Base-by-base conservation (phyloP, 495 filamentous ascomycete genomes). In the Penicillium samsonianum region DNA sequence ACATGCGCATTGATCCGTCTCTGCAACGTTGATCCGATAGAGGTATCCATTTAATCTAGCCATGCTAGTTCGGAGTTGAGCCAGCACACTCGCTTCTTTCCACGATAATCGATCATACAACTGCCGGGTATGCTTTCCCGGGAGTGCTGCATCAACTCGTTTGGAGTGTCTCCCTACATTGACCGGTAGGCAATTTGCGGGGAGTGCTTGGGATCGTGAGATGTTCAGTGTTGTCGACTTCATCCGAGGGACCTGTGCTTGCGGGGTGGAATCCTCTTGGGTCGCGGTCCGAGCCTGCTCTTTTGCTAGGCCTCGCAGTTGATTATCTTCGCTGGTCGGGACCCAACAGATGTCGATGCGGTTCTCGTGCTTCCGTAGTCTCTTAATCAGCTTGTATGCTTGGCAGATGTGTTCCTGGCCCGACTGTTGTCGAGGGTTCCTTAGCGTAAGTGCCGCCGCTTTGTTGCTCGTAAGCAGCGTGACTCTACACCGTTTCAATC, bases 281-380 rank as follows among this genome's bases (percentile, higher is more conserved):
- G 57, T 65, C 33, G 54, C 54, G 26, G 47, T 46, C 25, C 65
- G 63, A 37, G 62, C 62, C 54, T 68, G 59, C 50, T 63, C 57
- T 57, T 67, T 68, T 14, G 62, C 62, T 44, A 68, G 62, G 23
- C 65, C 60, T 40, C 65, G 43, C 38, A 68, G 60, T 51, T 61
- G 59, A 31, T 65, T 59, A n/a, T 68, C 46, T 33, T 57, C 35
- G 41, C 46, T 61, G 14, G 50, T 60, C 4, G 59, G 59, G 59
- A 65, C 28, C 56, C 38, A 65, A 20, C 0, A 53, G 35, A 65
- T 55, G n/a, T 42, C 47, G 43, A 68, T 59, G n/a, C 40, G 33
- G 45, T 63, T 68, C 51, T 60, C 50, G 14, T 63, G 41, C 59
- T 57, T 65, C 55, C 23, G 51, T 17, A 65, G 50, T 48, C 57